Evolutionary conservation across 1,284 basidiomycete genomes (phyloP).

Genomic region (Trametes versicolor): DNA sequence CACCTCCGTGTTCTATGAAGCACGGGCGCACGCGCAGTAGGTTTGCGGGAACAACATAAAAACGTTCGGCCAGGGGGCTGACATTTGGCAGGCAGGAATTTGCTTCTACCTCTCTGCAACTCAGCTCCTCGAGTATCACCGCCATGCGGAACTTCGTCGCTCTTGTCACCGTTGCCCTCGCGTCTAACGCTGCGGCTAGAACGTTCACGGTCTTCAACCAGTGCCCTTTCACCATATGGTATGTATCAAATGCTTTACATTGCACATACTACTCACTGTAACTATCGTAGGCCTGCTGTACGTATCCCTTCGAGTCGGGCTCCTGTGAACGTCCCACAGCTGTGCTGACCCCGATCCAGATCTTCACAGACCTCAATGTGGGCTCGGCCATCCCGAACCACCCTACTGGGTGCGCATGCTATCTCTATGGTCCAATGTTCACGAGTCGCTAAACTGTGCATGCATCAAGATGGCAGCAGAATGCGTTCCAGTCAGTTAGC

Average conservation of each 20-base stretch:
- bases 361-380: slow-evolving; percentile 46
- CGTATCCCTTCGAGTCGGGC: slow-evolving; percentile 5
- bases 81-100: slow-evolving; percentile 10
- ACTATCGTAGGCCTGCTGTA: slow-evolving; percentile 45
- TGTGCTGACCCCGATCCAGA: slow-evolving; percentile 27
- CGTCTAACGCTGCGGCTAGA: slow-evolving; percentile 11
- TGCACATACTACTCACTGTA: neutral
- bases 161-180: slow-evolving; percentile 28
- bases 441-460: slow-evolving; percentile 28
- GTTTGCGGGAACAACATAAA: neutral
- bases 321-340: neutral
- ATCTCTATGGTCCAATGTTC: too few relatives aligned
- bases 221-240: slow-evolving; percentile 18
- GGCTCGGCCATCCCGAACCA: slow-evolving; percentile 41
- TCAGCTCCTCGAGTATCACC: neutral
- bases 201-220: slow-evolving; percentile 18
- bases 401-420: slow-evolving; percentile 41
- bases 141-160: slow-evolving; percentile 29
- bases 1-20: slow-evolving; percentile 2
- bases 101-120: neutral
- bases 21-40: slow-evolving; percentile 16
- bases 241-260: neutral
- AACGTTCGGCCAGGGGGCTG: neutral
- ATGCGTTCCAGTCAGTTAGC: slow-evolving; percentile 42
- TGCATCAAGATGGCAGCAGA: slow-evolving; percentile 44